Percentiles rank a stretch among this genome's conserved stretches.
phyloP scores from a whole-genome alignment of 768 basidiomycete genomes.

The Naganishia randhawae region DNA sequence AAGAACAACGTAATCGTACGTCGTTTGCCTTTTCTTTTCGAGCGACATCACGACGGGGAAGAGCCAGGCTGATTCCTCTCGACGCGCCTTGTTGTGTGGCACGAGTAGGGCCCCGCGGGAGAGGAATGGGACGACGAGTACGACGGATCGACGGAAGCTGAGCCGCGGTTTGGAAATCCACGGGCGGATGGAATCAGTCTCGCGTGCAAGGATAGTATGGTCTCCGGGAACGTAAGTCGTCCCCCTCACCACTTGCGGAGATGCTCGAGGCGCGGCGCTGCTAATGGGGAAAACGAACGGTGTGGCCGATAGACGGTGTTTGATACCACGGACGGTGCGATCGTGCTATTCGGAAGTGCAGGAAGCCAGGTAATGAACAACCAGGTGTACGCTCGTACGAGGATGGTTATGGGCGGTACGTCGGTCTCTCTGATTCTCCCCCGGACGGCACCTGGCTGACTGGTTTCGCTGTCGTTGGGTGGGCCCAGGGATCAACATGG shows the following conservation, averaged over 20 bases:
- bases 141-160: constrained; percentile 42
- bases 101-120: constrained; percentile 47
- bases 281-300: too few species aligned
- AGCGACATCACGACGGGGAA: too few species aligned
- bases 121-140: constrained; percentile 52
- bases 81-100: too few species aligned
- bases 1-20: constrained; percentile 49
- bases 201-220: constrained; percentile 50
- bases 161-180: constrained; percentile 46
- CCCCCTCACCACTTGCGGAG: neutral
- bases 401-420: constrained; percentile 49
- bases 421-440: neutral
- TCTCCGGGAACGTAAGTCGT: constrained; percentile 48
- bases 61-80: neutral
- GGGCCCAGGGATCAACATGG: constrained; percentile 48
- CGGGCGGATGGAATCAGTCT: constrained; percentile 51
- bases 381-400: constrained; percentile 43
- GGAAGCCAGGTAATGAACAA: constrained; percentile 47
- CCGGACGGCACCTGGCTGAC: neutral
- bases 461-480: too few species aligned
- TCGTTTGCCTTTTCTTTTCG: neutral
- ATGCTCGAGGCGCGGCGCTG: neutral
- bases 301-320: constrained; percentile 42
- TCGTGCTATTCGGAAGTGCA: constrained; percentile 50
- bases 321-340: constrained; percentile 50